Conservation (phyloP, 2,329 filamentous ascomycete species). For the Dothiorella sarmentorum region DNA sequence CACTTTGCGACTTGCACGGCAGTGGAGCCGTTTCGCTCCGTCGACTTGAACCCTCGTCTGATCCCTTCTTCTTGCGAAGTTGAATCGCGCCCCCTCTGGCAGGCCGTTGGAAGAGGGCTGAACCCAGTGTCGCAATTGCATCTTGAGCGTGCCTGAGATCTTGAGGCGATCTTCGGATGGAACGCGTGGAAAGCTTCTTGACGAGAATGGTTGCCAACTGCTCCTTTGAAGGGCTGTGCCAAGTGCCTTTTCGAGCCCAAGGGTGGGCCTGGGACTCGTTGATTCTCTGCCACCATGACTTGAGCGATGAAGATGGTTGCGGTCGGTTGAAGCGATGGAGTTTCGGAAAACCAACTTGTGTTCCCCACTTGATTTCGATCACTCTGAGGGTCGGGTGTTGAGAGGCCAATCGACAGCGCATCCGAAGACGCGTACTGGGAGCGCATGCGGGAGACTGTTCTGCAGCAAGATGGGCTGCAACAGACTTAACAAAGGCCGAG, state of each 20-base stretch:
- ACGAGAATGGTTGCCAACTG: no score
- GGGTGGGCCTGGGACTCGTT: neutral
- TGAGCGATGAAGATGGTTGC: neutral
- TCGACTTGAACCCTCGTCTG: no score
- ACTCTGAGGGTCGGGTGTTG: neutral
- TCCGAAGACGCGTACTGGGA: neutral
- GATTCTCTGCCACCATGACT: neutral
- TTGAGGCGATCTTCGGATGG: no score
- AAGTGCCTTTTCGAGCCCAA: neutral
- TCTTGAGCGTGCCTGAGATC: neutral
- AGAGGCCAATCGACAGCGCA: no score
- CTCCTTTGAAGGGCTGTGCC: neutral
- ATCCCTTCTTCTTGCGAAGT: no score
- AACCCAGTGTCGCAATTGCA: neutral
- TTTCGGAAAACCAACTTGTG: neutral
- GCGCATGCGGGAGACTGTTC: neutral
- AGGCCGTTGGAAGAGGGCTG: no score
- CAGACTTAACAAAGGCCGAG: no score
- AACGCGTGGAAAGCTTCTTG: no score
- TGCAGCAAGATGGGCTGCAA: neutral
- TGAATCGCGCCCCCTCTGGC: no score
- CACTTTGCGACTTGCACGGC: no score
- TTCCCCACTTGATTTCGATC: neutral
- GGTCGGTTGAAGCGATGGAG: conserved; percentile 1
- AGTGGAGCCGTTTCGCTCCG: no score